Base-by-base conservation (phyloP, 805 yeast species). In the Myxozyma neglecta region DNA sequence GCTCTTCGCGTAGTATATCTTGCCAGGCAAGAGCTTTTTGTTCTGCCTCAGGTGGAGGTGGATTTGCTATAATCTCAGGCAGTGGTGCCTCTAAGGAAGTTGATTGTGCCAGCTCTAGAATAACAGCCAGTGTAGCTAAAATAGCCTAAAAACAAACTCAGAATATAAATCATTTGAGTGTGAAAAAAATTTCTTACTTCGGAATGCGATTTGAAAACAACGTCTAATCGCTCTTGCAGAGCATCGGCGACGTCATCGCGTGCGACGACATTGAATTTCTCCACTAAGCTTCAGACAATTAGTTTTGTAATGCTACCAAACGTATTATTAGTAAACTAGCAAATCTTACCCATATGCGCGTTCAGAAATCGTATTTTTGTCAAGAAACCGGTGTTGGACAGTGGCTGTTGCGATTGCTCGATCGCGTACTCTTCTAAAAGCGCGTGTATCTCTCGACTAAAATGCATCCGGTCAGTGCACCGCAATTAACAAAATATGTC, bases 231-330 rank as follows among this genome's bases (percentile, higher is more conserved):
- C 6, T 34, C 47, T 14, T 54, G 55, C 43, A 75, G 61, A 24
- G 64, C 70, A 32, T 49, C 56, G 1, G 76, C 70, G 11, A 73
- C 57, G 14, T 71, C 74, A 32, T 63, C 62, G 29, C 74, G 67
- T 8, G 74, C 76, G 1, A 66, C 50, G 6, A 74, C 71, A 18
- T 57, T 59, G 47, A 69, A 70, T 37, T 70, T 71, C 59, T 72
- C 73, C 8, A 64, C 63, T 8, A 73, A 54, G 3, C 70, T 65
- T 32, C 11, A 29, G 4, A n/a, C 18, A 11, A n/a, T 14, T 14
- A 11, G 20, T 8, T 20, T 16, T 18, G 18, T 14, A 7, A 11
- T 20, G 18, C 29, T 11, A 18, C 9, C 34, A 36, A 18, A 7
- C 35, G 50, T 29, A n/a, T 35, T 11, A 3, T 16, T 7, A n/a